phyloP scores from a whole-genome alignment of 495 filamentous ascomycete species.

The Cladorrhinum samala region DNA sequence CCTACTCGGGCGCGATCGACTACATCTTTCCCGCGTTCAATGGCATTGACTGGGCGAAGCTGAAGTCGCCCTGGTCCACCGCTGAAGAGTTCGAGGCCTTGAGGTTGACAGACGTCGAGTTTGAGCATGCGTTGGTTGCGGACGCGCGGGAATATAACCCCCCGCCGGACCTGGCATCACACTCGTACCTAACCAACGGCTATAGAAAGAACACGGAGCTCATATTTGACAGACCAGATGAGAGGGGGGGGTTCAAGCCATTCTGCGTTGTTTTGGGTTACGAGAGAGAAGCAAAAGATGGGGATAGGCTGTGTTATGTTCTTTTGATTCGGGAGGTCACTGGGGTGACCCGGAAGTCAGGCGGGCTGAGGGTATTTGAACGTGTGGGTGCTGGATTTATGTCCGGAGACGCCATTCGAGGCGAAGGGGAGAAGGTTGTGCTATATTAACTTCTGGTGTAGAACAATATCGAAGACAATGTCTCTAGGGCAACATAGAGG shows the following conservation, averaged over 20 bases:
- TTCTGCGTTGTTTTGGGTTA: background rate
- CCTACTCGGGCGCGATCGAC: slow-evolving; percentile 16
- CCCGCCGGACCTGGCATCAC: no score
- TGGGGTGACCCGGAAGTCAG: background rate
- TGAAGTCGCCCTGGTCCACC: slow-evolving; percentile 1
- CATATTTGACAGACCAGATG: background rate
- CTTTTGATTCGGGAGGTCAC: background rate
- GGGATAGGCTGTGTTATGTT: background rate
- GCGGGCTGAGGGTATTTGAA: background rate
- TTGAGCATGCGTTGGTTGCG: background rate
- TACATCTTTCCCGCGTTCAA: slow-evolving; percentile 12
- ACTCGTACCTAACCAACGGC: no score
- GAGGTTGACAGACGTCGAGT: no score
- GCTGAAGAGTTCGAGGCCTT: no score
- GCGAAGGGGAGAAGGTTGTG: background rate
- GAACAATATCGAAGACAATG: no score
- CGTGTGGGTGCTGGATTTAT: slow-evolving; percentile 2
- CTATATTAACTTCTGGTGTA: no score
- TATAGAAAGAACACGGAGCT: background rate
- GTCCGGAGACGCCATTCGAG: background rate
- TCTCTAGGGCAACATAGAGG: no score
- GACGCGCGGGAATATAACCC: background rate
- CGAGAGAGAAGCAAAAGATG: background rate
- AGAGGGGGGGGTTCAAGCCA: background rate
- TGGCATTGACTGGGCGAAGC: slow-evolving; percentile 13